phyloP scores from a whole-genome alignment of 139 green algal species.

The Pycnococcus provasolii region DNA sequence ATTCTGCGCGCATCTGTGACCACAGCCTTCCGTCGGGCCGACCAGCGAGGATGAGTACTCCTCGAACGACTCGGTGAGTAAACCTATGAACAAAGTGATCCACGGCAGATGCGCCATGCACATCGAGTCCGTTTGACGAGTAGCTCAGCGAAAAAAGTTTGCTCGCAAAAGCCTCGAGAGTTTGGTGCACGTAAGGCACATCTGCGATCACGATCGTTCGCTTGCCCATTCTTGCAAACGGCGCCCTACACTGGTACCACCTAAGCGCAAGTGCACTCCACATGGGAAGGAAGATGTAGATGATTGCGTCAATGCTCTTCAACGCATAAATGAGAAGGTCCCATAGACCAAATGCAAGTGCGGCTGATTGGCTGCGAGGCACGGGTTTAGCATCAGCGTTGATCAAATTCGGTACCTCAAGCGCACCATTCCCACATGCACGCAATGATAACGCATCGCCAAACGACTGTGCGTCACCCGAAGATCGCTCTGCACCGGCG shows the following conservation, averaged over 20 bases:
- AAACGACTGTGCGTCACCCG: too few species aligned
- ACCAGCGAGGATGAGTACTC: constrained; percentile 22
- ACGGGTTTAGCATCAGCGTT: neutral
- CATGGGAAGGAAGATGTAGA: constrained; percentile 32
- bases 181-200: constrained; percentile 30
- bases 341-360: neutral
- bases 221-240: constrained; percentile 27
- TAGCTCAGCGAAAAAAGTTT: constrained; percentile 31
- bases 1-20: constrained; percentile 23
- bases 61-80: constrained; percentile 27
- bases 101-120: constrained; percentile 29
- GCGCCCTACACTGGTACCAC: constrained; percentile 26
- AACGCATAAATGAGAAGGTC: constrained; percentile 16
- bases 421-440: too few species aligned
- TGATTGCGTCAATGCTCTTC: constrained; percentile 13
- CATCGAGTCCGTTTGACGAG: constrained; percentile 19
- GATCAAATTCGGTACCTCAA: too few species aligned
- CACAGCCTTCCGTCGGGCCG: constrained; percentile 29
- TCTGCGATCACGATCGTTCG: constrained; percentile 31
- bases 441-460: too few species aligned
- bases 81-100: constrained; percentile 34
- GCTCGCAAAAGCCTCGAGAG: constrained; percentile 24
- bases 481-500: too few species aligned
- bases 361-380: neutral
- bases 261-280: constrained; percentile 21